Conservation (phyloP, 495 filamentous ascomycete genomes). For the Talaromyces adpressus region DNA sequence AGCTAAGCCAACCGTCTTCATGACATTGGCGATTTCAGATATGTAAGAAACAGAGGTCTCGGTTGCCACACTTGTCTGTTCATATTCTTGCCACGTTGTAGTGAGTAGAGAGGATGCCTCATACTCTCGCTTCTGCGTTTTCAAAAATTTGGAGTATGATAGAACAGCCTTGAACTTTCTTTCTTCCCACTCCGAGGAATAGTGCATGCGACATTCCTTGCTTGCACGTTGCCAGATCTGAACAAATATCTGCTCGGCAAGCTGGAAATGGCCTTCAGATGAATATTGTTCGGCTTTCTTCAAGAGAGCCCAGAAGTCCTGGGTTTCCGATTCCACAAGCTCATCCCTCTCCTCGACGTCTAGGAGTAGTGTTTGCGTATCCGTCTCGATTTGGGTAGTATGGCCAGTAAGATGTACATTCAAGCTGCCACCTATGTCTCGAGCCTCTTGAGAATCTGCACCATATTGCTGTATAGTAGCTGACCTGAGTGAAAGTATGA, state of each 20-base stretch:
- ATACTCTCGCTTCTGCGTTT: slow-evolving; percentile 19
- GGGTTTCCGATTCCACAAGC: slow-evolving; percentile 13
- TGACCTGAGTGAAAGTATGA: slow-evolving; percentile 6
- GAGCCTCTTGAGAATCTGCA: slow-evolving; percentile 8
- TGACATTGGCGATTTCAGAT: slow-evolving; percentile 26
- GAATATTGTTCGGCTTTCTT: slow-evolving; percentile 17
- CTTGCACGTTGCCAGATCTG: slow-evolving; percentile 31
- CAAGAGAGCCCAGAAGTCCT: slow-evolving; percentile 18
- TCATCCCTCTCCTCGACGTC: slow-evolving; percentile 19
- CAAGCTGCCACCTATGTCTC: slow-evolving; percentile 13
- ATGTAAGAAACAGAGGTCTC: slow-evolving; percentile 22
- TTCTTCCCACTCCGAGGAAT: slow-evolving; percentile 24
- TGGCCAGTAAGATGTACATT: slow-evolving; percentile 24
- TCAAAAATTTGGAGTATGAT: slow-evolving; percentile 26
- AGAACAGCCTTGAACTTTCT: slow-evolving; percentile 22
- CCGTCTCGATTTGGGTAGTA: slow-evolving; percentile 11
- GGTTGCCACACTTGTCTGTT: slow-evolving; percentile 13
- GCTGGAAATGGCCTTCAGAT: slow-evolving; percentile 14
- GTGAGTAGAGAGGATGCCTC: slow-evolving; percentile 30
- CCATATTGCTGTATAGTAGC: slow-evolving; percentile 1
- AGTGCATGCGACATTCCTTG: slow-evolving; percentile 22
- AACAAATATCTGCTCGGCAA: slow-evolving; percentile 26
- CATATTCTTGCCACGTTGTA: slow-evolving; percentile 29
- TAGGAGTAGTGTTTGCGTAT: slow-evolving; percentile 15
- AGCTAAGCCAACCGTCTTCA: slow-evolving; percentile 26